Conservation (phyloP, 2,329 filamentous ascomycete genomes). For the Xylaria sp. region DNA sequence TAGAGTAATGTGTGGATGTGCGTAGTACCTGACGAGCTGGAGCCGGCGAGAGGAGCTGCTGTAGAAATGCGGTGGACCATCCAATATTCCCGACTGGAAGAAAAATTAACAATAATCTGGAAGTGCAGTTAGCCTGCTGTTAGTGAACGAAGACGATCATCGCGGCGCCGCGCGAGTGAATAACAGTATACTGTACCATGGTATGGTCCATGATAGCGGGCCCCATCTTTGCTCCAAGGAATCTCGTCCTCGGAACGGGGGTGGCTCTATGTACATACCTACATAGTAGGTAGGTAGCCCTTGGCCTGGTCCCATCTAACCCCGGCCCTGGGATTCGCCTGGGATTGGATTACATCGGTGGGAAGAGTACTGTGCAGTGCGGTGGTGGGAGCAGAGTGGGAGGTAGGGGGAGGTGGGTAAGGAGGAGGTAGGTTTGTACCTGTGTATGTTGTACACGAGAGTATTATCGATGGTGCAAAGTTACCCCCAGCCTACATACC, state of each 20-base stretch:
- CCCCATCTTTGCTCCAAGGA: conserved; percentile 17
- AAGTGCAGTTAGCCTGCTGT: conserved; percentile 7
- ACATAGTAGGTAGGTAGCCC: neutral
- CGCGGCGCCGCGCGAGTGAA: conserved; percentile 18
- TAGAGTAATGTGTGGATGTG: neutral
- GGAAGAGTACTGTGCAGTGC: neutral
- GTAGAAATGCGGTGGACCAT: conserved; percentile 10
- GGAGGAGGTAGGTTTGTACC: neutral
- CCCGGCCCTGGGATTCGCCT: neutral
- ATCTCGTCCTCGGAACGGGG: neutral
- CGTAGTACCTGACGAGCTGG: conserved; percentile 18
- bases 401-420: neutral
- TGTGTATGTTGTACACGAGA: neutral
- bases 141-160: conserved; percentile 26
- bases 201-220: neutral
- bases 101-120: conserved; percentile 18
- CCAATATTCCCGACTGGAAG: conserved; percentile 4
- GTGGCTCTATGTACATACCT: neutral
- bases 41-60: conserved; percentile 22
- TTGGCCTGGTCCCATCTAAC: neutral
- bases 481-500: too few species aligned
- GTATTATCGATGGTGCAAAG: neutral
- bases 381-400: neutral
- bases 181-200: conserved; percentile 14
- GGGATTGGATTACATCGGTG: neutral